phyloP scores from a whole-genome alignment of 1,284 basidiomycete species.

The Boletellus dicymbophilus region DNA sequence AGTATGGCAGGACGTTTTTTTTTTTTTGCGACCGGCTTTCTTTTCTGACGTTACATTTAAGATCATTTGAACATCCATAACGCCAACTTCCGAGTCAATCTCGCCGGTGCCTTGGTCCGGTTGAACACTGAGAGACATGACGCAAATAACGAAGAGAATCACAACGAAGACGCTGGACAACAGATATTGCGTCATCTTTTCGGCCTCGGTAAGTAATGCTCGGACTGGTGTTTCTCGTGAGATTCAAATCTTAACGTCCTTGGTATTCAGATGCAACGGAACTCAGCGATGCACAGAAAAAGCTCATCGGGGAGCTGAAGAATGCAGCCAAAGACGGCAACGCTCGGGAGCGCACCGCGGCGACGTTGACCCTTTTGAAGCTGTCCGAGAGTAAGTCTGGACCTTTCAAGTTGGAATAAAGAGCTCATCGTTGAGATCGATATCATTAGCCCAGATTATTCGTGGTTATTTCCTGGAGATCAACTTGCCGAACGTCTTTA shows the following conservation, averaged over 20 bases:
- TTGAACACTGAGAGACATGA: neutral
- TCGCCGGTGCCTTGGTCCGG: conserved; percentile 13
- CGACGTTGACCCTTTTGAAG: conserved; percentile 8
- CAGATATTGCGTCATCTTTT: conserved; percentile 15
- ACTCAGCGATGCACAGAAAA: conserved; percentile 1
- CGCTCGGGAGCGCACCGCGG: conserved; percentile 8
- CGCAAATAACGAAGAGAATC: neutral
- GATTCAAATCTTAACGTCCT: neutral
- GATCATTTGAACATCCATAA: conserved; percentile 7
- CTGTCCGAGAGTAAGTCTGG: conserved; percentile 5
- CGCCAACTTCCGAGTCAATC: conserved; percentile 14
- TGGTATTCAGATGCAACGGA: conserved; percentile 4
- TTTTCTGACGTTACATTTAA: neutral
- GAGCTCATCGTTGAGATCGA: neutral
- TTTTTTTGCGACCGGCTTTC: neutral
- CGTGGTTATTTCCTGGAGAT: neutral
- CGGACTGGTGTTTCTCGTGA: neutral
- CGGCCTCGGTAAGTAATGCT: conserved; percentile 16
- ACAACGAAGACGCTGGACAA: neutral
- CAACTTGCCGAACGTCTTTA: neutral
- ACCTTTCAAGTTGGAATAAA: neutral
- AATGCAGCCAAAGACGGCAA: neutral
- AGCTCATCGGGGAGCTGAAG: conserved; percentile 13
- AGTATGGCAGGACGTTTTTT: neutral
- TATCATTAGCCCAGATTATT: neutral